phyloP scores from a whole-genome alignment of 345 rosid species.

The Fremontodendron californicum region DNA sequence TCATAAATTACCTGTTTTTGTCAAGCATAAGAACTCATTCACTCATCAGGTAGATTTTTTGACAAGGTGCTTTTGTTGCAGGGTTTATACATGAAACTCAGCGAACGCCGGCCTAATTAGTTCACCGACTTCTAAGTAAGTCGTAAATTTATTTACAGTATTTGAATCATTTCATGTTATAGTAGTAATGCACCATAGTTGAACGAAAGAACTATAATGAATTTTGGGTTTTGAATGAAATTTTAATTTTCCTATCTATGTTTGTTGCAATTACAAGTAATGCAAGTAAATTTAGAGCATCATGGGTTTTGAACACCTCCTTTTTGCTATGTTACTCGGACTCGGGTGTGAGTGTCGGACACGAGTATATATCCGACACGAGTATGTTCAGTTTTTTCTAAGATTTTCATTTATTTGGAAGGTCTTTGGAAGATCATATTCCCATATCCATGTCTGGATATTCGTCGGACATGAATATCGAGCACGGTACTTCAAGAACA shows the following conservation, averaged over 20 bases:
- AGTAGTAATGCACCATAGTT: not conserved
- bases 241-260: not conserved
- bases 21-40: not conserved
- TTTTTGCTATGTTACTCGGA: too few species aligned
- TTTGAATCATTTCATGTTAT: not conserved
- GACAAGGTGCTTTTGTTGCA: slow-evolving; percentile 31
- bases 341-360: too few species aligned
- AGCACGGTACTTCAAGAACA: too few species aligned
- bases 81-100: slow-evolving; percentile 82
- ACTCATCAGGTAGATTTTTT: not conserved
- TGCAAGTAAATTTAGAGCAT: not conserved
- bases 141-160: not conserved
- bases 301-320: too few species aligned
- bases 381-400: too few species aligned
- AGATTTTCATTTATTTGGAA: too few species aligned
- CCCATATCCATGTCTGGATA: too few species aligned
- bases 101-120: slow-evolving; percentile 39
- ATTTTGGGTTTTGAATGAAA: not conserved
- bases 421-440: too few species aligned
- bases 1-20: not conserved
- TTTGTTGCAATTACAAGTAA: not conserved
- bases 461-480: too few species aligned
- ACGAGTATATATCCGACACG: too few species aligned
- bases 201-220: not conserved
- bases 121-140: slow-evolving; percentile 35